phyloP scores from a whole-genome alignment of 352 stramenopile genomes.

The Phytopythium vexans region DNA sequence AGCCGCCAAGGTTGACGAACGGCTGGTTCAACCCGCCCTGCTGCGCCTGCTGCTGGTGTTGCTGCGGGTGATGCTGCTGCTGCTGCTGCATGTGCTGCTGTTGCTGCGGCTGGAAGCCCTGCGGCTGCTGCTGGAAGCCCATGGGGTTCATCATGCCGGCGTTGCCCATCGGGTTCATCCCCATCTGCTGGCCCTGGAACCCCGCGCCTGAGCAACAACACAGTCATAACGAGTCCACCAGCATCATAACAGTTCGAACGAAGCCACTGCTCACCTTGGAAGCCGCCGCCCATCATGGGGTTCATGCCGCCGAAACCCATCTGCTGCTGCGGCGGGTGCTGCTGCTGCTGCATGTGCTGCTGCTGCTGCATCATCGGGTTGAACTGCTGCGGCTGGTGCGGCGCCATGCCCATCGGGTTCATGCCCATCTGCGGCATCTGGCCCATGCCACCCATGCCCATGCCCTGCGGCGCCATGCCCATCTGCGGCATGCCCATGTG shows the following conservation, averaged over 20 bases:
- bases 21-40: constrained; percentile 60
- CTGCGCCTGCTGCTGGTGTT: constrained; percentile 37
- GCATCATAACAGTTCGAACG: constrained; percentile 1
- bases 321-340: constrained; percentile 44
- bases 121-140: constrained; percentile 41
- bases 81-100: constrained; percentile 15
- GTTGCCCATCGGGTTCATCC: constrained; percentile 59
- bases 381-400: constrained; percentile 13
- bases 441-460: constrained; percentile 26
- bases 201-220: constrained; percentile 7
- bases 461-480: constrained; percentile 20
- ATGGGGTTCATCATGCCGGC: constrained; percentile 52
- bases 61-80: constrained; percentile 26
- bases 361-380: constrained; percentile 39
- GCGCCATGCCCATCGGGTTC: constrained; percentile 34
- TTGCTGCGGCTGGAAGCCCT: constrained; percentile 6
- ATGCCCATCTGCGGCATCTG: constrained; percentile 32
- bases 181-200: constrained; percentile 48
- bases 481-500: constrained; percentile 22
- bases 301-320: constrained; percentile 56
- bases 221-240: constrained; percentile 15
- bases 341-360: constrained; percentile 33
- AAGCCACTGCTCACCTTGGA: constrained; percentile 37
- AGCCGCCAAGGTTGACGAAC: constrained; percentile 72
- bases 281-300: constrained; percentile 43